Percentiles rank a stretch among this genome's conserved stretches.
These are phyloP conservation scores for Nigrospora osmanthi DNA, from an alignment of 2,329 filamentous ascomycete species.

Conservation along the genomic window DNA sequence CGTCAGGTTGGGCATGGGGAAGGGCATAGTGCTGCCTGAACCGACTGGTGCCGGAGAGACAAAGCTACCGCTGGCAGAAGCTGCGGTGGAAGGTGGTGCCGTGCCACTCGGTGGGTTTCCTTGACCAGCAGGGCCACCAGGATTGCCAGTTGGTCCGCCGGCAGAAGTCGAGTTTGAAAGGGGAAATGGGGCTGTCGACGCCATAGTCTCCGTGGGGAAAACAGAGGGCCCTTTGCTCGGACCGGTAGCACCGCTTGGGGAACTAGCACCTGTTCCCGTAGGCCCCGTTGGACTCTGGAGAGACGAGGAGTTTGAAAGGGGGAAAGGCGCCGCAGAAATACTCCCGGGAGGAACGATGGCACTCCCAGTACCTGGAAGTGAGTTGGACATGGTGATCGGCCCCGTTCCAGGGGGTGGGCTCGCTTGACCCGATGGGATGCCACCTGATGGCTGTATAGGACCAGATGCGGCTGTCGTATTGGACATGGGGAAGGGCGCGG, in stretches of 20 bases:
- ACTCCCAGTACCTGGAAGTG: not conserved
- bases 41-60: slow-evolving; percentile 1
- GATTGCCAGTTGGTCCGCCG: not conserved
- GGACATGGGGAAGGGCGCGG: slow-evolving; percentile 6
- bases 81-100: no score
- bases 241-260: no score
- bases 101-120: not conserved
- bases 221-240: no score
- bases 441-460: not conserved
- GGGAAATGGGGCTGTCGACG: not conserved
- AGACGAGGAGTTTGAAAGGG: not conserved
- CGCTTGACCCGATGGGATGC: not conserved
- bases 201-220: no score
- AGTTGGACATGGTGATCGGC: not conserved
- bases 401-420: not conserved
- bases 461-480: slow-evolving; percentile 4
- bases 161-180: slow-evolving; percentile 4
- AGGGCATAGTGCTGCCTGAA: not conserved
- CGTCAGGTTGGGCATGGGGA: slow-evolving; percentile 8
- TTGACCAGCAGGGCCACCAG: not conserved
- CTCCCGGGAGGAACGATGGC: not conserved
- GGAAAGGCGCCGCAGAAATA: not conserved
- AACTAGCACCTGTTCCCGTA: not conserved
- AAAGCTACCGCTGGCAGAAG: not conserved
- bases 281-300: not conserved